A percentile compares a stretch with the other conserved stretches of the same genome.
Evolutionary conservation across 768 basidiomycete genomes (phyloP).

Genomic region (Wakefieldia striispora): DNA sequence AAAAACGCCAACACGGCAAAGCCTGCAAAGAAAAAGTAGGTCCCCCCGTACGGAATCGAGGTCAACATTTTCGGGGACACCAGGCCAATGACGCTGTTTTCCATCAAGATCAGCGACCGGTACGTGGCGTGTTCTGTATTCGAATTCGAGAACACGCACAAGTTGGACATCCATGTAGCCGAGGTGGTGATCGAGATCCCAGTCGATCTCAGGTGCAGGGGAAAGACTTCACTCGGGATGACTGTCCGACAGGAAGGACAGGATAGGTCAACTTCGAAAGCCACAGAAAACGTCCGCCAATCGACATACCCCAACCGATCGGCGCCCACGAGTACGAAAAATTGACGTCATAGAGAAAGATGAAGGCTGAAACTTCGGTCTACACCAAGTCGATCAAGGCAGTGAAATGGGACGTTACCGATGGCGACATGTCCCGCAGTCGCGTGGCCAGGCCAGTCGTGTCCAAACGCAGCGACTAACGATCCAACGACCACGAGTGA

Average conservation of each 20-base stretch:
- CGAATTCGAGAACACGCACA: constrained; percentile 14
- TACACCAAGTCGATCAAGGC: constrained; percentile 9
- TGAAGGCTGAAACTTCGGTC: constrained; percentile 27
- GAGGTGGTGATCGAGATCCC: constrained; percentile 43
- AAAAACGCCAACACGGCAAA: constrained; percentile 27
- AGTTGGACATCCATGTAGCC: constrained; percentile 41
- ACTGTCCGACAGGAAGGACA: constrained; percentile 22
- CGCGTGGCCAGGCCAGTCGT: constrained; percentile 29
- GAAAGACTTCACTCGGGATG: constrained; percentile 41
- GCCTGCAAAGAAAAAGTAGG: constrained; percentile 31
- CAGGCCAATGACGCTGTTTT: constrained; percentile 27
- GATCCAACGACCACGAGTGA: constrained; percentile 30
- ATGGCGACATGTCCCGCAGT: constrained; percentile 28
- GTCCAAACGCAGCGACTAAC: constrained; percentile 27
- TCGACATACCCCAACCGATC: constrained; percentile 28
- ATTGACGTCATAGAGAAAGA: constrained; percentile 39
- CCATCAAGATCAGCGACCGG: background rate
- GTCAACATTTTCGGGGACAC: constrained; percentile 29
- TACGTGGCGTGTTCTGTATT: background rate
- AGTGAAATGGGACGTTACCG: constrained; percentile 22
- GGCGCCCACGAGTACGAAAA: constrained; percentile 36
- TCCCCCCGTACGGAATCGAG: constrained; percentile 19
- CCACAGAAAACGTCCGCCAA: too few relatives aligned
- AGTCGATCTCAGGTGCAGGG: constrained; percentile 40
- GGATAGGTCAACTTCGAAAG: too few relatives aligned